Evolutionary conservation across 331 rosid genomes (phyloP), one percentile per base, ranked within the genome.

Genomic region (Quercus tomentella): DNA sequence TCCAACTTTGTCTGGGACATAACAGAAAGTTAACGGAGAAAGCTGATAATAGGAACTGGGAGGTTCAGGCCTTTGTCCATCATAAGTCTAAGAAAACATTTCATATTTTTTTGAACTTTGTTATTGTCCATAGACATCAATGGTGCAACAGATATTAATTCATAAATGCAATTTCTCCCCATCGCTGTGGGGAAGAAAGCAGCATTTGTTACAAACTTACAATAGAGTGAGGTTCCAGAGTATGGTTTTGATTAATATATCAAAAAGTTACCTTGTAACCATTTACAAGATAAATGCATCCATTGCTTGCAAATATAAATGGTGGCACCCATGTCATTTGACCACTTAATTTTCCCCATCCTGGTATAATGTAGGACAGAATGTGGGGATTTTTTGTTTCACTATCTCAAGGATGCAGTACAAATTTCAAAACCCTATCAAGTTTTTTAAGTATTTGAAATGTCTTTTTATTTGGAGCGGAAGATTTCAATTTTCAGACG

Each of bases 241-340:
- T 86, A 5, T 61, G 79, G 54, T 75, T 84, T 1, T 57, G 76
- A 74, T 77, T 58, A 17, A 69, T 72, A 71, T 33, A 56, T 14
- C 91, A 91, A 0, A 69, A 22, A 76, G 60, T 10, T 17, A 79
- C 89, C 81, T 69, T 82, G 80, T 88, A 92, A 4, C 94, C 94
- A 81, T 89, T 87, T 9, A 91, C 96, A 26, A 87, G 20, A 70
- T 85, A 89, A 76, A 92, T 74, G 72, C 92, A 92, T 11, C 92
- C 96, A 5, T 89, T 49, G 37, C 88, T 88, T 1, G 87, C 84
- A 0, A 94, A 87, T 43, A 83, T 81, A 89, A 4, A 89, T 77
- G 2, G 91, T 78, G 3, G 88, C 88, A n/a, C 87, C 89, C 0
- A 89, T 88, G 5, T 87, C 77, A 77, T 81, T 62, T 0, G 91